phyloP scores from a whole-genome alignment of 2,329 filamentous ascomycete genomes.

The Tricladium varicosporioides region DNA sequence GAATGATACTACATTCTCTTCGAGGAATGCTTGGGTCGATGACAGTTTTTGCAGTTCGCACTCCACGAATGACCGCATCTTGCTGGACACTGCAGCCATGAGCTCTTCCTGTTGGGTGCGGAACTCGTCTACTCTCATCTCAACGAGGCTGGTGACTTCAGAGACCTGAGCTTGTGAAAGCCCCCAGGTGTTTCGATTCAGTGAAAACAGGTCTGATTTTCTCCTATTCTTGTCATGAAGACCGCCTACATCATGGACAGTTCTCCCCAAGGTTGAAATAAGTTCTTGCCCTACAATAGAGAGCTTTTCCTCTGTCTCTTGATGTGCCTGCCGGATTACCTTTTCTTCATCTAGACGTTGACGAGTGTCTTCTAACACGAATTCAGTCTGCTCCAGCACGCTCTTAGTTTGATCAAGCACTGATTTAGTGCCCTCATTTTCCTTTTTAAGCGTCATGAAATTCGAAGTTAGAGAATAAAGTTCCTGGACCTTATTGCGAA shows the following conservation, averaged over 20 bases:
- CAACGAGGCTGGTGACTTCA: constrained; percentile 74
- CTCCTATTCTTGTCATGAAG: constrained; percentile 84
- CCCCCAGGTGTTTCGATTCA: constrained; percentile 78
- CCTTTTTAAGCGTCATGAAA: constrained; percentile 85
- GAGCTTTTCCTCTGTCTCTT: constrained; percentile 79
- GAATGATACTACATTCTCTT: constrained; percentile 67
- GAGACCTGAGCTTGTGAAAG: constrained; percentile 73
- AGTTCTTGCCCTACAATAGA: constrained; percentile 71
- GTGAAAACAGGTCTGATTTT: constrained; percentile 76
- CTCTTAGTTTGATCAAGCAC: constrained; percentile 77
- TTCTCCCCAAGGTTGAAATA: constrained; percentile 72
- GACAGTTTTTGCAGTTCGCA: constrained; percentile 72
- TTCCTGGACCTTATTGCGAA: constrained; percentile 92
- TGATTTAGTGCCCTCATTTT: constrained; percentile 74
- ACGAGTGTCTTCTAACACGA: constrained; percentile 74
- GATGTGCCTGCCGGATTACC: constrained; percentile 75
- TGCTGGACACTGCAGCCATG: constrained; percentile 62
- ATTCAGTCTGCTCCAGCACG: constrained; percentile 83
- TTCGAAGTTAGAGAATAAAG: constrained; percentile 81
- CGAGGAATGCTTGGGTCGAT: constrained; percentile 66
- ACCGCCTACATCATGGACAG: constrained; percentile 76
- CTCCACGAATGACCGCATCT: constrained; percentile 75
- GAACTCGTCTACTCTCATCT: constrained; percentile 71
- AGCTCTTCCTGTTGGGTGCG: constrained; percentile 70
- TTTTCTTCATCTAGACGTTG: constrained; percentile 77